Conservation (phyloP, 2,329 filamentous ascomycete species). For the Phoma sp. region DNA sequence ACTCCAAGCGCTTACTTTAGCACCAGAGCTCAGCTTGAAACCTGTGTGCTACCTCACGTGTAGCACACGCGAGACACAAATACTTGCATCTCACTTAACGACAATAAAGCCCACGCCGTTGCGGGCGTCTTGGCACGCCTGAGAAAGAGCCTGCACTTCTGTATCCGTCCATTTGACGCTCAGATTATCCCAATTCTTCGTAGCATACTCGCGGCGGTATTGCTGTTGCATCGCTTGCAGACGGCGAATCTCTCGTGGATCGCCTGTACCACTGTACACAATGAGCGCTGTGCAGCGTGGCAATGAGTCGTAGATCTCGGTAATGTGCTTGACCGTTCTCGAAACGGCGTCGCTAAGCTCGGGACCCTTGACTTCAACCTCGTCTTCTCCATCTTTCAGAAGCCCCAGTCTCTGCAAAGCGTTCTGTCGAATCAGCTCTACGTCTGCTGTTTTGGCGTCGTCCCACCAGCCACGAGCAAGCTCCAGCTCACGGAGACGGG, state of each 20-base stretch:
- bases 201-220: constrained; percentile 63
- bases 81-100: constrained; percentile 57
- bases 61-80: constrained; percentile 40
- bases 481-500: constrained; percentile 67
- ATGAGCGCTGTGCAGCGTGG: constrained; percentile 67
- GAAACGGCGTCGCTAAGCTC: constrained; percentile 56
- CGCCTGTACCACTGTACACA: constrained; percentile 69
- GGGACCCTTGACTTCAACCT: constrained; percentile 29
- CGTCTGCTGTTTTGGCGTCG: constrained; percentile 52
- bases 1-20: constrained; percentile 18
- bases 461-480: constrained; percentile 66
- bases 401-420: constrained; percentile 37
- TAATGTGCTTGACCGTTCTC: constrained; percentile 59
- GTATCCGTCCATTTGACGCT: constrained; percentile 69
- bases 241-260: constrained; percentile 63
- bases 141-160: constrained; percentile 65
- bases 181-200: constrained; percentile 68
- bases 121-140: constrained; percentile 62
- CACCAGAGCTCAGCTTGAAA: constrained; percentile 27
- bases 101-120: constrained; percentile 65
- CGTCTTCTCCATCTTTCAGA: constrained; percentile 22
- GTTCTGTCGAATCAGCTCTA: constrained; percentile 36
- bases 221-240: constrained; percentile 63
- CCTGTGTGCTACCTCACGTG: constrained; percentile 31
- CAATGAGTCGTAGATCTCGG: constrained; percentile 60